Base-by-base conservation (phyloP, 2,329 filamentous ascomycete genomes). In the Cercospora berteroae region DNA sequence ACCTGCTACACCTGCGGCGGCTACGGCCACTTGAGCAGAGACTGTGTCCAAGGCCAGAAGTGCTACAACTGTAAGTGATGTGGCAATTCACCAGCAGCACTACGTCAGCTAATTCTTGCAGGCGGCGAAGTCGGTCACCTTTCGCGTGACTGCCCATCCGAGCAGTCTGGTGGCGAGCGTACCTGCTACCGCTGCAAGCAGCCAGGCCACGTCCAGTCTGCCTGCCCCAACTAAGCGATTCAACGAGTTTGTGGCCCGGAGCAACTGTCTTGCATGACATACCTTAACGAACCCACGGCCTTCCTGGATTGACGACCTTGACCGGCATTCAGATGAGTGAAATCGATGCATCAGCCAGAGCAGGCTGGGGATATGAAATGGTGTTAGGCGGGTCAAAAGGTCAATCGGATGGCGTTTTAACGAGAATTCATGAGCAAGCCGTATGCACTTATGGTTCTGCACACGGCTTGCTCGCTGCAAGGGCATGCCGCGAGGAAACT, bases 1-100 rank as follows among this genome's bases (percentile, higher is more conserved):
- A 97, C 93, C 75, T 98, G 95, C 90, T 99, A 97, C 87, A 96
- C 93, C 55, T 98, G 95, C 84, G 95, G 95, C 76, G 95, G 95
- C 73, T 94, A 93, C 79, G 94, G 94, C 78, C 95, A 99, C 68
- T 72, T 75, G 71, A 94, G 92, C 79, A 91, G 94, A 86, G 95
- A 98, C 83, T 99, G 95, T 84, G 96, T 94, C 76, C 96, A 98
- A 82, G 95, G 95, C 77, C 94, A 96, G 86, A 98, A 98, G 87
- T 99, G 95, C 90, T 99, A 98, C 89, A 97, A 97, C 89, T 98
- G 95, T 89, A 79, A 79, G 86, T 79, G 25, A 36, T 31, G 52
- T 57, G n/a, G 20, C 18, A 42, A 42, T 44, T 44, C 29, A 57
- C 70, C 9, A 27, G 18, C 55, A 67, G 60, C 16, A 29, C n/a